A percentile compares a stretch with the other conserved stretches of the same genome.
Conservation (phyloP, 768 basidiomycete genomes). For the Leccinum variicolor region DNA sequence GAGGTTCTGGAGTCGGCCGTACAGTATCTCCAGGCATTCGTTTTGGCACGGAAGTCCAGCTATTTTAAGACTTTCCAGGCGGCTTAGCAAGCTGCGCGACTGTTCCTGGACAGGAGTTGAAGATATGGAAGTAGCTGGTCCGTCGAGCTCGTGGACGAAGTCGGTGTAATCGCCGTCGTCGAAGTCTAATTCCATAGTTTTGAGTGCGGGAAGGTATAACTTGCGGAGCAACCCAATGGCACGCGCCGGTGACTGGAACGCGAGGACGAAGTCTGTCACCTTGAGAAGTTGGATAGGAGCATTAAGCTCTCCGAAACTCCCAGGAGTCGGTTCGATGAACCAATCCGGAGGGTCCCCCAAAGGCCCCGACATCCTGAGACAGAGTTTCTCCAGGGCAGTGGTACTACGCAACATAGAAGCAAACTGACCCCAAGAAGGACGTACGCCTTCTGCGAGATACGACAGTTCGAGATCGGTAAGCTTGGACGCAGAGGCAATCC, state of each 20-base stretch:
- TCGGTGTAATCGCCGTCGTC: constrained; percentile 51
- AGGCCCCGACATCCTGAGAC: constrained; percentile 58
- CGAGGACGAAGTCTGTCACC: constrained; percentile 39
- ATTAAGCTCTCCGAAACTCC: constrained; percentile 25
- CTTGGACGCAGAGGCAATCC: constrained; percentile 22
- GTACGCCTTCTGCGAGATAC: constrained; percentile 60
- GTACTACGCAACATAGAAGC: constrained; percentile 48
- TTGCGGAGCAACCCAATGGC: constrained; percentile 18
- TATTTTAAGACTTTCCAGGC: constrained; percentile 52
- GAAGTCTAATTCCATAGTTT: constrained; percentile 48
- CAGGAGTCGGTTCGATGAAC: constrained; percentile 19
- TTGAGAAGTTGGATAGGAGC: constrained; percentile 27
- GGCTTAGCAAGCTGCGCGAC: constrained; percentile 36
- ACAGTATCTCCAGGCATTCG: constrained; percentile 35
- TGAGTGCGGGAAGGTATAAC: constrained; percentile 35
- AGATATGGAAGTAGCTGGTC: constrained; percentile 20
- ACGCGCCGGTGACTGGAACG: constrained; percentile 51
- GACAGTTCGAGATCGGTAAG: constrained; percentile 56
- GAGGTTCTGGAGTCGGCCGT: constrained; percentile 47
- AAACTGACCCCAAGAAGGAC: constrained; percentile 57
- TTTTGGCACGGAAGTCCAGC: constrained; percentile 43
- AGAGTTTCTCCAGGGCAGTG: constrained; percentile 51
- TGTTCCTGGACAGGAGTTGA: constrained; percentile 35
- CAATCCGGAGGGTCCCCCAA: constrained; percentile 37
- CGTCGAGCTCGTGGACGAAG: constrained; percentile 41